phyloP scores from a whole-genome alignment of 2,329 filamentous ascomycete species.

The Penicillium sp. region DNA sequence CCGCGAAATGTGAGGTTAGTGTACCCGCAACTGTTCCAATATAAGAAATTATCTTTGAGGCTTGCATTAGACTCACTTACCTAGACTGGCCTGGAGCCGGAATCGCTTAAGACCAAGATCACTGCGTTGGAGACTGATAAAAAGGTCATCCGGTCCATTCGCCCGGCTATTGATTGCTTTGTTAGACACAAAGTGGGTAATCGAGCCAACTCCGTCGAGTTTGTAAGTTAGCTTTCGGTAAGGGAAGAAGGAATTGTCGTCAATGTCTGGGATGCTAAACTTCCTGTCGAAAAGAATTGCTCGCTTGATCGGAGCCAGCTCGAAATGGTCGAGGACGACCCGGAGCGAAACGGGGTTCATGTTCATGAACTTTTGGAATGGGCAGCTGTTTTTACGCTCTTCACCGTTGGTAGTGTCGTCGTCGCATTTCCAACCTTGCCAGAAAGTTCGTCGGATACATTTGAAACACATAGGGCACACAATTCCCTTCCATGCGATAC shows the following conservation, averaged over 20 bases:
- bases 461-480: constrained; percentile 64
- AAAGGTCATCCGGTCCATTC: constrained; percentile 62
- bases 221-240: constrained; percentile 38
- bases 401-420: constrained; percentile 12
- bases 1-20: constrained; percentile 48
- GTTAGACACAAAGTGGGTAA: constrained; percentile 59
- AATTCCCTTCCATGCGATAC: constrained; percentile 59
- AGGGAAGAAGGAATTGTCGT: constrained; percentile 28
- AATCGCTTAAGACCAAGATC: constrained; percentile 50
- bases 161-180: constrained; percentile 49
- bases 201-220: constrained; percentile 40
- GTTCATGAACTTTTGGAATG: constrained; percentile 41
- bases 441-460: constrained; percentile 60
- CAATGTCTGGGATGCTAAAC: constrained; percentile 26
- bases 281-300: constrained; percentile 27
- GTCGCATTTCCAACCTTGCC: constrained; percentile 61
- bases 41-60: background rate
- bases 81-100: constrained; percentile 31
- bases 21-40: constrained; percentile 33
- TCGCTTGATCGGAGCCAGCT: constrained; percentile 30
- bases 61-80: constrained; percentile 22
- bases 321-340: constrained; percentile 34
- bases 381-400: constrained; percentile 47
- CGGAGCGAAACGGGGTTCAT: constrained; percentile 30
- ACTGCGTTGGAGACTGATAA: constrained; percentile 47